Base-by-base conservation (phyloP, 2,329 filamentous ascomycete species). In the Botrytis porri region DNA sequence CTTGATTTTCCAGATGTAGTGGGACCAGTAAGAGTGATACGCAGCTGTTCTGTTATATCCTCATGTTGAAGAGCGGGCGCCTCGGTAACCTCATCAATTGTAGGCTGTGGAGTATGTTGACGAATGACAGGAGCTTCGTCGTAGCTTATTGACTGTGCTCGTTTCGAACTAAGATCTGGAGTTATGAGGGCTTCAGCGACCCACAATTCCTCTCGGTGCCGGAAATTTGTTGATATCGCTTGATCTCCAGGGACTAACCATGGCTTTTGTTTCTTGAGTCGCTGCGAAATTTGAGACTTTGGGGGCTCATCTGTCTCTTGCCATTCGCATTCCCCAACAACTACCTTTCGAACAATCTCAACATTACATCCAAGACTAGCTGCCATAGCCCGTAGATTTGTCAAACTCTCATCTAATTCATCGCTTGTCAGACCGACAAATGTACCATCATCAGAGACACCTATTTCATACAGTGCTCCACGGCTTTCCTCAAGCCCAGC, bases 391-490 rank as follows among this genome's bases (percentile, higher is more conserved):
- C 90, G 89, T 54, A 99, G 83, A 73, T 95, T 98, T 60, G 88
- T 88, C 74, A 98, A 86, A 80, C 94, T 98, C 82, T 98, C 95
- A 75, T 95, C 89, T 86, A 99, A 89, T 82, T 99, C 96, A 80
- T 98, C 94, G 76, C 93, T 90, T 3, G 93, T 93, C 64, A 99
- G 85, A 0, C 96, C 96, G 60, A 97, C 89, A 73, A 99, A 90
- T 0, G 92, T 94, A 12, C 96, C 96, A 83, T 98, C 94, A 81
- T 99, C 96, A 41, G 95, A 92, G 16, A 99, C 94, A 0, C 96
- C 96, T 81, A 99, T 97, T 82, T 99, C 95, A 78, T 99, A 99
- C 67, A 98, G 83, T 1, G 96, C 96, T 8, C 96, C 96, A 77
- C 93, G 92, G 25, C 94, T 98, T 81, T 97, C 95, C 80, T 98